Percentiles rank a stretch among this genome's conserved stretches.
Conservation (phyloP, 1,284 basidiomycete species). For the Albatrellus sp. region DNA sequence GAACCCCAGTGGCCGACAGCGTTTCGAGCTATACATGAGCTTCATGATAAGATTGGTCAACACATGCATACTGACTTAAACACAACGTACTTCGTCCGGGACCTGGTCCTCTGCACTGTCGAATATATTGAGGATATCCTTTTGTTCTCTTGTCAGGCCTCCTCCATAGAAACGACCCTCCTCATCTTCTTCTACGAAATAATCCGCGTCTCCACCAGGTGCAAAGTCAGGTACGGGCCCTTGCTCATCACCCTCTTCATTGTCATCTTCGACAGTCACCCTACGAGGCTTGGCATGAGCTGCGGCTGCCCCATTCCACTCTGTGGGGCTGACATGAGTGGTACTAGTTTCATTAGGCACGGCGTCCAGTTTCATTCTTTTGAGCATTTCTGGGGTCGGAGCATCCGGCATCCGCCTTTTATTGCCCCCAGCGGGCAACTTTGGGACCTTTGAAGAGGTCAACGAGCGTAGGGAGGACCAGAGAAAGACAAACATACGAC, state of each 20-base stretch:
- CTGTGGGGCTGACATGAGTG: conserved; percentile 1
- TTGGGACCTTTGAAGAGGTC: conserved; percentile 45
- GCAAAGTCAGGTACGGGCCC: conserved; percentile 43
- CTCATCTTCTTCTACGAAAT: conserved; percentile 82
- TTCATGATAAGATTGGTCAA: no score
- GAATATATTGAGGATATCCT: conserved; percentile 84
- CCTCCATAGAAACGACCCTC: conserved; percentile 92
- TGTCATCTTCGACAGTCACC: conserved; percentile 44
- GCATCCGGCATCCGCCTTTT: conserved; percentile 79
- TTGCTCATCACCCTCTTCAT: conserved; percentile 33
- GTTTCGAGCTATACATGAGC: conserved; percentile 37
- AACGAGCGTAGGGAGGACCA: no score
- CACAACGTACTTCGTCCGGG: conserved; percentile 51
- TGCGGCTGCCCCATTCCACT: conserved; percentile 18
- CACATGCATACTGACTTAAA: no score
- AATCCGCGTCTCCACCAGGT: conserved; percentile 77
- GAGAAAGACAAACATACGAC: no score
- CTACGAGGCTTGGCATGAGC: conserved; percentile 25
- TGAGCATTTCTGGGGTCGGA: conserved; percentile 72
- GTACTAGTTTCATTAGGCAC: conserved; percentile 1
- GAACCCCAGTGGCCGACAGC: conserved; percentile 58
- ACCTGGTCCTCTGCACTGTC: conserved; percentile 57
- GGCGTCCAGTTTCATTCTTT: conserved; percentile 54
- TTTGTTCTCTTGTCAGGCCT: conserved; percentile 81
- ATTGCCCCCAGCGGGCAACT: conserved; percentile 45